A percentile compares a stretch with the other conserved stretches of the same genome.
These are phyloP conservation scores for Taxillus chinensis DNA, from an alignment of 164 flowering plant species.

Conservation along the genomic window DNA sequence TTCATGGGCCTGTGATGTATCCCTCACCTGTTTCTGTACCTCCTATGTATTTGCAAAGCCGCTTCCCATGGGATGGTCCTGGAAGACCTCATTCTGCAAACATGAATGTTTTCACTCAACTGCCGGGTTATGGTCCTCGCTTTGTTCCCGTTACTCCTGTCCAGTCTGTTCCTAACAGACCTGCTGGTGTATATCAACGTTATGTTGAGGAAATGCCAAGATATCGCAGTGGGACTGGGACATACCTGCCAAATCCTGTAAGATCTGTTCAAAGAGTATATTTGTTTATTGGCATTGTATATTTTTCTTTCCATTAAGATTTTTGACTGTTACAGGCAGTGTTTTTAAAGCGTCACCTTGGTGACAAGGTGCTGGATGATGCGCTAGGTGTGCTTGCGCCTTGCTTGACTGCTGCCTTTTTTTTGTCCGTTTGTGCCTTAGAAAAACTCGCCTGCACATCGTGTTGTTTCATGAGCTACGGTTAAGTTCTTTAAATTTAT, in stretches of 20 bases:
- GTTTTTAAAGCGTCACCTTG: too few species aligned
- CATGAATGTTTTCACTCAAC: conserved; percentile 47
- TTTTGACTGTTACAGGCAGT: not conserved
- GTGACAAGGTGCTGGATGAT: too few species aligned
- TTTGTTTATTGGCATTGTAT: not conserved
- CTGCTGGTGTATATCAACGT: conserved; percentile 48
- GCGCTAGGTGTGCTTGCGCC: too few species aligned
- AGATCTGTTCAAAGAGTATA: conserved; percentile 18
- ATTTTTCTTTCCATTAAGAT: not conserved
- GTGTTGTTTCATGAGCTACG: too few species aligned
- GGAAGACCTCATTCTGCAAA: conserved; percentile 76
- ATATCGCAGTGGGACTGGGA: conserved; percentile 95
- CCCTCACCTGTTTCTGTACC: conserved; percentile 65
- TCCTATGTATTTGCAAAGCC: conserved; percentile 74
- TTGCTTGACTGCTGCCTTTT: too few species aligned
- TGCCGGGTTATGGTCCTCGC: conserved; percentile 54
- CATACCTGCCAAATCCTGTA: conserved; percentile 95
- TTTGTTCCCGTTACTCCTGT: conserved; percentile 64
- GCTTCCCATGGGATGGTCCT: conserved; percentile 79
- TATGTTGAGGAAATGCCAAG: conserved; percentile 76
- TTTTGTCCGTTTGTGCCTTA: too few species aligned
- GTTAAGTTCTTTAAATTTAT: too few species aligned
- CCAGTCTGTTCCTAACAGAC: conserved; percentile 58
- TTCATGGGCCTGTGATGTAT: conserved; percentile 41
- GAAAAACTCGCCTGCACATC: too few species aligned